A percentile compares a stretch with the other conserved stretches of the same genome.
These are phyloP conservation scores for Hymenoscyphus fraxineus DNA, from an alignment of 2,329 filamentous ascomycete species.

Conservation along the genomic window DNA sequence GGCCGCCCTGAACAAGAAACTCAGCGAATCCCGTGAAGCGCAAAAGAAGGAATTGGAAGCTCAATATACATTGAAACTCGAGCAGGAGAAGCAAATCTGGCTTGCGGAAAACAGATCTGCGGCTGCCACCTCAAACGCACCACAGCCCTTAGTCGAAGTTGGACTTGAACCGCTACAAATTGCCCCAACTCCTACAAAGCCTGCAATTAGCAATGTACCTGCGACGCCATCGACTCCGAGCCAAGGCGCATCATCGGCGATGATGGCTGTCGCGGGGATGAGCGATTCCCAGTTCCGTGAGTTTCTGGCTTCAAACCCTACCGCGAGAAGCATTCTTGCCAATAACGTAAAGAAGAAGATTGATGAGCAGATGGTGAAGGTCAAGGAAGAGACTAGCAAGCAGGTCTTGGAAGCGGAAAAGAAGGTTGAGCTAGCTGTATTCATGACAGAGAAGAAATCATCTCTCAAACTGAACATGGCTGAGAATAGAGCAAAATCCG, in stretches of 20 bases:
- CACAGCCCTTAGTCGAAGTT: constrained; percentile 4
- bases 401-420: constrained; percentile 52
- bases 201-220: constrained; percentile 17
- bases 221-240: constrained; percentile 23
- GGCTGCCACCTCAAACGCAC: constrained; percentile 12
- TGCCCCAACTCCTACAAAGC: constrained; percentile 41
- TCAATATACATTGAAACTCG: constrained; percentile 47
- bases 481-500: constrained; percentile 62
- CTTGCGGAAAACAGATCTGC: constrained; percentile 47
- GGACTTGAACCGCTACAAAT: constrained; percentile 20
- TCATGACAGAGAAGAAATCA: constrained; percentile 72
- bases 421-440: constrained; percentile 47
- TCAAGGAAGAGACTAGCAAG: constrained; percentile 50
- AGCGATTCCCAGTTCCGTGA: constrained; percentile 54
- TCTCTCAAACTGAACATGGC: constrained; percentile 74
- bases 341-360: constrained; percentile 68
- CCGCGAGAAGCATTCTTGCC: constrained; percentile 54
- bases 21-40: constrained; percentile 51
- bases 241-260: constrained; percentile 15
- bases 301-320: constrained; percentile 51
- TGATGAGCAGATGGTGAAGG: constrained; percentile 58
- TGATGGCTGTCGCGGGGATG: constrained; percentile 33
- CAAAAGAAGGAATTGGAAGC: constrained; percentile 51
- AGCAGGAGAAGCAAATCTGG: constrained; percentile 62
- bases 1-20: constrained; percentile 62